Evolutionary conservation across 75 land plant species (phyloP).

Genomic region (Picea sitchensis): DNA sequence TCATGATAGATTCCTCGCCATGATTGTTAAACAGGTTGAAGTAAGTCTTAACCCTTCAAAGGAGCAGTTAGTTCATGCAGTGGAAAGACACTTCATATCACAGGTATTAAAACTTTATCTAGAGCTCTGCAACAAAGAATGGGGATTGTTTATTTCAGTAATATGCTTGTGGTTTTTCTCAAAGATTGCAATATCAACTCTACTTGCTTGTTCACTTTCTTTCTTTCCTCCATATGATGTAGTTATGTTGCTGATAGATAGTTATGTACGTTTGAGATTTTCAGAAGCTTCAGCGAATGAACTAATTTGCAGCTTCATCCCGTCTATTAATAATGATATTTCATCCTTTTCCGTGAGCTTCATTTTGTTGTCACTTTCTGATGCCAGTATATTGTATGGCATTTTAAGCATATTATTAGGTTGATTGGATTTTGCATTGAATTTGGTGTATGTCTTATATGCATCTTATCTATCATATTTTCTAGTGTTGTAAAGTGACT

Average conservation of each 20-base stretch:
- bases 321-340: background rate
- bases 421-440: background rate
- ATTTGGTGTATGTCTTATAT: background rate
- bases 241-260: background rate
- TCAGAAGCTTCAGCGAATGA: background rate
- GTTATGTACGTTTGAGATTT: background rate
- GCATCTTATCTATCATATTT: background rate
- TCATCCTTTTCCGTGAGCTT: background rate
- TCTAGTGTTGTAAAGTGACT: background rate
- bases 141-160: background rate
- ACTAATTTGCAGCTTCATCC: background rate
- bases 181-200: background rate
- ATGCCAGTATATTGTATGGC: background rate
- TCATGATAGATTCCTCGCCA: background rate
- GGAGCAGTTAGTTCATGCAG: slow-evolving; percentile 62
- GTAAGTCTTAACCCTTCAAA: slow-evolving; percentile 52
- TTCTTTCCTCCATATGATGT: background rate
- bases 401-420: background rate
- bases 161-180: background rate
- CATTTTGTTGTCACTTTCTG: background rate
- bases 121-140: background rate
- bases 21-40: slow-evolving; percentile 29
- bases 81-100: slow-evolving; percentile 65
- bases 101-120: slow-evolving; percentile 39
- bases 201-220: background rate